Evolutionary conservation across 2,329 filamentous ascomycete species (phyloP).

Genomic region (Ascochyta koolunga): DNA sequence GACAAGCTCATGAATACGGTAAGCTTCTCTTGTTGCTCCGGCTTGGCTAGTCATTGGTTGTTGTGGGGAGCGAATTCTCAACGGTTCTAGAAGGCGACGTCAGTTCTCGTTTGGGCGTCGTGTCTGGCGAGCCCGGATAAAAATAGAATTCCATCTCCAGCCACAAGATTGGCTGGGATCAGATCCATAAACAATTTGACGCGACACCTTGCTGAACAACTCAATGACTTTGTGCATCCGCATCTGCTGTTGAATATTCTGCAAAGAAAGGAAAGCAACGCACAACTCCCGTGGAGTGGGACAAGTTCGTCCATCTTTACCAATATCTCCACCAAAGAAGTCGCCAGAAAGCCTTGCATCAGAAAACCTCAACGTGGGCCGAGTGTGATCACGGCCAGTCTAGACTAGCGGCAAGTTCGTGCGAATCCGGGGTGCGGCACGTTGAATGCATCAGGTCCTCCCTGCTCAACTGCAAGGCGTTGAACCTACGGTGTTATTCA

Average conservation of each 20-base stretch:
- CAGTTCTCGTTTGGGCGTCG: conserved; percentile 14
- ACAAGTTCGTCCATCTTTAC: background rate
- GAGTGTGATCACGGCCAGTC: conserved; percentile 6
- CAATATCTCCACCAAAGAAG: conserved; percentile 3
- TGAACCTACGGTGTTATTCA: background rate
- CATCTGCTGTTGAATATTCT: background rate
- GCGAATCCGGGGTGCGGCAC: conserved; percentile 4
- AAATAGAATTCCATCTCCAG: conserved; percentile 22
- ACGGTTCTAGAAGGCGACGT: conserved; percentile 26
- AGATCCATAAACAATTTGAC: conserved; percentile 14
- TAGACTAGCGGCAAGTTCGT: background rate
- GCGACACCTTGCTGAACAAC: background rate
- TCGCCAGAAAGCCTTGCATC: conserved; percentile 1
- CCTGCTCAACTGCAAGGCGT: background rate
- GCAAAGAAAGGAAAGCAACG: background rate
- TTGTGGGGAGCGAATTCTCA: conserved; percentile 29
- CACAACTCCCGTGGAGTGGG: background rate
- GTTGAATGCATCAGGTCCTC: background rate
- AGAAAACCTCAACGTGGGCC: conserved; percentile 9
- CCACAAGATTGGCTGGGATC: conserved; percentile 5
- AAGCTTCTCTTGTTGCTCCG: conserved; percentile 11
- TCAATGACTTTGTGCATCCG: conserved; percentile 1
- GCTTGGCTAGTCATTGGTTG: conserved; percentile 20
- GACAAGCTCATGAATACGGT: conserved; percentile 15
- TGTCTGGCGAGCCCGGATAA: conserved; percentile 18